These are phyloP conservation scores for Gonium pectorale DNA, from an alignment of 139 green algal species.

Conservation along the genomic window DNA sequence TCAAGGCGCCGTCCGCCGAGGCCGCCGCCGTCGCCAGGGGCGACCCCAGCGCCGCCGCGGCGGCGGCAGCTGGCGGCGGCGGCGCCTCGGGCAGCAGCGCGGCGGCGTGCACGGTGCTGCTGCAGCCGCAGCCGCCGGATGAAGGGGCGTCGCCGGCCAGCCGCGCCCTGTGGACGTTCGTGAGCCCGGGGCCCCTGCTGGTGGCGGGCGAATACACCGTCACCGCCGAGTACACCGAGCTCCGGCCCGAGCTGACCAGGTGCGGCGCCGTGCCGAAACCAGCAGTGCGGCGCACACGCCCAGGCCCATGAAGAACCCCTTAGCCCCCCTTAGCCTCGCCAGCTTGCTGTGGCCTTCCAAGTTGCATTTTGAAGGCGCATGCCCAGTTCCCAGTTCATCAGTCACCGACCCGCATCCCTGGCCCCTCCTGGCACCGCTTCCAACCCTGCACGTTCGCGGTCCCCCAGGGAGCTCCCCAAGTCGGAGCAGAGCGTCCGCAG, in stretches of 20 bases:
- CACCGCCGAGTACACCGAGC: slow-evolving; percentile 67
- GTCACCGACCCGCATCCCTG: too few relatives aligned
- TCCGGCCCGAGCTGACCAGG: slow-evolving; percentile 58
- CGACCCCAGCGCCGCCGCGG: background rate
- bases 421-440: too few relatives aligned
- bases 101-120: background rate
- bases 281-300: too few relatives aligned
- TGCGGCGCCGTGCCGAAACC: too few relatives aligned
- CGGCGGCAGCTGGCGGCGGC: background rate
- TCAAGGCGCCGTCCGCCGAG: slow-evolving; percentile 44
- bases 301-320: too few relatives aligned
- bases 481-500: slow-evolving; percentile 58
- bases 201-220: slow-evolving; percentile 57
- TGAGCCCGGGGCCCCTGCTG: slow-evolving; percentile 29
- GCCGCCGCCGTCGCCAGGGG: slow-evolving; percentile 30
- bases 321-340: too few relatives aligned
- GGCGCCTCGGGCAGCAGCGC: slow-evolving; percentile 29
- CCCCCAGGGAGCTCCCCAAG: slow-evolving; percentile 10
- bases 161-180: slow-evolving; percentile 13
- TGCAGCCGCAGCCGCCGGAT: slow-evolving; percentile 23
- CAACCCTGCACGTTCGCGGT: too few relatives aligned
- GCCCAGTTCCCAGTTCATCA: too few relatives aligned
- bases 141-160: background rate
- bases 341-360: too few relatives aligned
- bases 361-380: too few relatives aligned